Evolutionary conservation across 2,329 filamentous ascomycete species (phyloP).

Genomic region (Sphaerulina musiva): DNA sequence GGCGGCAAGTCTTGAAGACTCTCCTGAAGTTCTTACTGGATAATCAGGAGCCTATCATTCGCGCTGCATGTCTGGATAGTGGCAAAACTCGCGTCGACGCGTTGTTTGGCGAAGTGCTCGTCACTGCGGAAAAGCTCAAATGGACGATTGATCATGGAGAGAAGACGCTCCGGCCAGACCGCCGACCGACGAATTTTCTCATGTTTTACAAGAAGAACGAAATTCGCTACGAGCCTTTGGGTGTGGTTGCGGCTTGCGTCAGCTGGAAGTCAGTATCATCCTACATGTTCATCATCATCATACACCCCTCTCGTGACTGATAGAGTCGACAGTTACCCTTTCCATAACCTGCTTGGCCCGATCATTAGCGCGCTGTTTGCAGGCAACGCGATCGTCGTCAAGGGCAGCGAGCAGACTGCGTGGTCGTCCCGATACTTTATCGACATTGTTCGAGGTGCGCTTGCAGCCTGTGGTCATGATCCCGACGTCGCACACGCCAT

Average conservation of each 20-base stretch:
- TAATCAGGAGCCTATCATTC: slow-evolving; percentile 80
- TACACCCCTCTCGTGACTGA: slow-evolving; percentile 1
- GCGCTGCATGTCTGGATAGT: slow-evolving; percentile 80
- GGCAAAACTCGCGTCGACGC: slow-evolving; percentile 97
- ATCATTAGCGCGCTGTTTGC: slow-evolving; percentile 86
- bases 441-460: slow-evolving; percentile 68
- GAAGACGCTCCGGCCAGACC: slow-evolving; percentile 63
- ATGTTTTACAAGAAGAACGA: slow-evolving; percentile 95
- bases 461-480: slow-evolving; percentile 75
- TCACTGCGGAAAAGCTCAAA: slow-evolving; percentile 85
- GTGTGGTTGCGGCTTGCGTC: slow-evolving; percentile 85
- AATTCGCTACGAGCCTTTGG: slow-evolving; percentile 84
- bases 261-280: slow-evolving; percentile 75
- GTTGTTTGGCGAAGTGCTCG: slow-evolving; percentile 85
- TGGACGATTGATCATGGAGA: slow-evolving; percentile 94
- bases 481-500: slow-evolving; percentile 76
- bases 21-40: slow-evolving; percentile 78
- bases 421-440: slow-evolving; percentile 86
- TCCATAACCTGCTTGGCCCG: slow-evolving; percentile 90
- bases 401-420: slow-evolving; percentile 89
- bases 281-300: background rate
- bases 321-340: slow-evolving; percentile 37
- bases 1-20: slow-evolving; percentile 71
- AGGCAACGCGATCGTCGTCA: slow-evolving; percentile 86
- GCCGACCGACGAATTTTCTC: slow-evolving; percentile 77